Conservation (phyloP, 257 asterid genomes). For the Nicotiana noctiflora region DNA sequence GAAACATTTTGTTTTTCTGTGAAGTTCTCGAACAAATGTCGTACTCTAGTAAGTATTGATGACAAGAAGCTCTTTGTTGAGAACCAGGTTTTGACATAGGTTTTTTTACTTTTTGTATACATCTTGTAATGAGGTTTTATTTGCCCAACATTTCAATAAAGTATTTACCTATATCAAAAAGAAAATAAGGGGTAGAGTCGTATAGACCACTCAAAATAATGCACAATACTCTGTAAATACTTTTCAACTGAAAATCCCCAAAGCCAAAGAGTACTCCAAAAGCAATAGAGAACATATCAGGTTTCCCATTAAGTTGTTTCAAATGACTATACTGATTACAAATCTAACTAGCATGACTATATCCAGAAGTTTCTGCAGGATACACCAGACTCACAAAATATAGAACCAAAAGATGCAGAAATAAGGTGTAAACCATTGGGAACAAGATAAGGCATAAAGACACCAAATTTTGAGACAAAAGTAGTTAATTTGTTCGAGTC, state of each 20-base stretch:
- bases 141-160: too few species aligned
- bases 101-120: background rate
- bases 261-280: background rate
- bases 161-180: background rate
- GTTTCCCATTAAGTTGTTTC: background rate
- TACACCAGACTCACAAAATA: background rate
- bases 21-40: background rate
- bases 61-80: background rate
- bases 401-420: background rate
- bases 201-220: background rate
- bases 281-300: background rate
- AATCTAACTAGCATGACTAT: background rate
- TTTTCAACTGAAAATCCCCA: background rate
- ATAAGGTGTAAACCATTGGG: background rate
- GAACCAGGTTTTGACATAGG: background rate
- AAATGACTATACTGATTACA: background rate
- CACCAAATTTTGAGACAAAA: background rate
- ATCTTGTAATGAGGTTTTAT: background rate
- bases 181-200: background rate
- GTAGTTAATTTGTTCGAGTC: background rate
- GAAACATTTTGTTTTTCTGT: background rate
- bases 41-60: background rate
- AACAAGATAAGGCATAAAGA: background rate
- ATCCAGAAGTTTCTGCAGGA: background rate
- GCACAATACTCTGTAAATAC: constrained; percentile 1